These are phyloP conservation scores for Phragmites australis DNA, from an alignment of 176 grass and related monocot species.

Conservation along the genomic window DNA sequence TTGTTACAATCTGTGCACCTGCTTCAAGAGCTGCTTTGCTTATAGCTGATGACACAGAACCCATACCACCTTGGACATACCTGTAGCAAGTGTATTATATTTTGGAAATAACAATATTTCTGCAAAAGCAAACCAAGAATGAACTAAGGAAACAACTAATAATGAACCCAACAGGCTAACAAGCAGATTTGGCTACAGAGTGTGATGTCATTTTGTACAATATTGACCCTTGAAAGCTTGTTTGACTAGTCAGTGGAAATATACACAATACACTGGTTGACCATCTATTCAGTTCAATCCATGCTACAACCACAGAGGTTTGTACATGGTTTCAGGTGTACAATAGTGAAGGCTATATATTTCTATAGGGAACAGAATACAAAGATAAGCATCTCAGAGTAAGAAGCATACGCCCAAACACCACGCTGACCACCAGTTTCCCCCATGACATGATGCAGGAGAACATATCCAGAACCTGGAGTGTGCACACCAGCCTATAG, in stretches of 20 bases:
- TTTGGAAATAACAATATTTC: conserved; percentile 21
- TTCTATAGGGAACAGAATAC: conserved; percentile 29
- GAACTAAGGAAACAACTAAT: conserved; percentile 11
- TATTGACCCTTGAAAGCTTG: conserved; percentile 20
- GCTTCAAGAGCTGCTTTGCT: conserved; percentile 96
- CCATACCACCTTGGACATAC: conserved; percentile 98
- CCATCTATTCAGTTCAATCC: not conserved
- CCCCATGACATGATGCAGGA: conserved; percentile 96
- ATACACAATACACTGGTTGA: not conserved
- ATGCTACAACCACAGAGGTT: not conserved
- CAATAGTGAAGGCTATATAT: conserved; percentile 10
- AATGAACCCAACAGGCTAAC: conserved; percentile 9
- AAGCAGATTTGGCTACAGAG: conserved; percentile 2
- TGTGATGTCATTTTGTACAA: conserved; percentile 1
- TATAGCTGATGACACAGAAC: conserved; percentile 89
- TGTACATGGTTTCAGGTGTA: not conserved
- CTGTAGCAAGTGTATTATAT: conserved; percentile 49
- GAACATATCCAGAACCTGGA: conserved; percentile 96
- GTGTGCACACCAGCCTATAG: conserved; percentile 77
- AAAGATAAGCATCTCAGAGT: conserved; percentile 16
- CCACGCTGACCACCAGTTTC: conserved; percentile 87
- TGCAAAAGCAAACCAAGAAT: not conserved
- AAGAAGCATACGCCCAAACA: conserved; percentile 95
- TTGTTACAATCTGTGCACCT: conserved; percentile 83
- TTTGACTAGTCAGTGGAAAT: conserved; percentile 17